These are phyloP conservation scores for Ophiostoma pallidulum DNA, from an alignment of 2,329 filamentous ascomycete genomes.

Conservation along the genomic window DNA sequence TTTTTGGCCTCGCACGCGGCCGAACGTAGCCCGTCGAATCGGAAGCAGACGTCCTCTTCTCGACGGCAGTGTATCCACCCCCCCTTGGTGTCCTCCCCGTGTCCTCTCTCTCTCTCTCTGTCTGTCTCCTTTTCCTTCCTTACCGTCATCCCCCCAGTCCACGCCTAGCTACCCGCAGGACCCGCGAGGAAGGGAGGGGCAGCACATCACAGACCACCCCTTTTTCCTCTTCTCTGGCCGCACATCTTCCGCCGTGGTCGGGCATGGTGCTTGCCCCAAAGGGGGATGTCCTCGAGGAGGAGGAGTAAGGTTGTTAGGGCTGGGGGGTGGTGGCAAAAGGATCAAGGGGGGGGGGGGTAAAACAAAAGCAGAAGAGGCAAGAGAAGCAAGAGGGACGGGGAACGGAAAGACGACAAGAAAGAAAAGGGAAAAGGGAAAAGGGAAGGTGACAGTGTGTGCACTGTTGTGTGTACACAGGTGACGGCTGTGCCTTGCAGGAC, in stretches of 20 bases:
- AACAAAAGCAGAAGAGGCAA: background rate
- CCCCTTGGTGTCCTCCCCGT: background rate
- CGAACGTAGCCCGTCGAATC: no score
- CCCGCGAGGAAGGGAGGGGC: no score
- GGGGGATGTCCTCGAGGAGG: background rate
- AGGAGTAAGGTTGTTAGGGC: background rate
- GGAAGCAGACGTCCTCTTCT: no score
- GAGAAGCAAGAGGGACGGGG: background rate
- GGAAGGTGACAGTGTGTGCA: no score
- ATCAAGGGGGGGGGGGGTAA: background rate
- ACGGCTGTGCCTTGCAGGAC: no score
- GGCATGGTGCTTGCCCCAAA: background rate
- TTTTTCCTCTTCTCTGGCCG: no score
- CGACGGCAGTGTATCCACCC: background rate
- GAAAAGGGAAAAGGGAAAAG: no score
- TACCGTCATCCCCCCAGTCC: background rate
- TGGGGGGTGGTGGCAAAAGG: conserved; percentile 5
- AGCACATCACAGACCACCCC: conserved; percentile 2
- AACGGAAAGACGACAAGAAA: no score
- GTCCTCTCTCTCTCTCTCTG: background rate
- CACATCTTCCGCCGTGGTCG: background rate
- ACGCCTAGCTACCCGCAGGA: background rate
- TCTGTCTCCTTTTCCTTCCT: background rate
- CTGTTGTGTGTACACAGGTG: no score
- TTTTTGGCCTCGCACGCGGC: no score